Percentiles rank a stretch among this genome's conserved stretches.
These are phyloP conservation scores for Fraxinus ornus DNA, from an alignment of 305 asterid genomes.

Conservation along the genomic window DNA sequence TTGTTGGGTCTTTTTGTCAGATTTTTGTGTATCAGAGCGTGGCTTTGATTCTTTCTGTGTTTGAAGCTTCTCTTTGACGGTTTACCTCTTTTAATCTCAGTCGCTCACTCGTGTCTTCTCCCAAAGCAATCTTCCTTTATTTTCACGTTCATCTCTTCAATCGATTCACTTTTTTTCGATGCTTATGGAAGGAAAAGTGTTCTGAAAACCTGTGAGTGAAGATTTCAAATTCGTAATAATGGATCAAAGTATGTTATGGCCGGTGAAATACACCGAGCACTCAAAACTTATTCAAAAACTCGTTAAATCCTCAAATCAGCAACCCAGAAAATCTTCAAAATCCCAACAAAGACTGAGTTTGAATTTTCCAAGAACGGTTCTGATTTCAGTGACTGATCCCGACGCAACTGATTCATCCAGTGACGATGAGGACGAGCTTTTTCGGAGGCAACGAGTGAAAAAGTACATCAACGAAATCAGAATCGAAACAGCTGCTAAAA, in stretches of 20 bases:
- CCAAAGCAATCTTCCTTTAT: slow-evolving; percentile 35
- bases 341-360: not conserved
- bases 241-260: slow-evolving; percentile 43
- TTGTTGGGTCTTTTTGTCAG: slow-evolving; percentile 41
- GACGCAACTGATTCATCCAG: slow-evolving; percentile 66
- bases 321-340: slow-evolving; percentile 20
- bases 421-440: slow-evolving; percentile 52
- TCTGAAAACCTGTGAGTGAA: slow-evolving; percentile 8
- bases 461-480: slow-evolving; percentile 45
- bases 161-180: not conserved
- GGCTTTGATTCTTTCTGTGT: slow-evolving; percentile 27
- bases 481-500: slow-evolving; percentile 30
- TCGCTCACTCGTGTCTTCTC: slow-evolving; percentile 19
- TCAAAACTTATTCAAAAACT: slow-evolving; percentile 35
- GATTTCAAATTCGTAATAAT: slow-evolving; percentile 14
- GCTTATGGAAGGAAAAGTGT: not conserved
- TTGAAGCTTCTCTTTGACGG: slow-evolving; percentile 41
- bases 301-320: slow-evolving; percentile 27
- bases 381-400: slow-evolving; percentile 54
- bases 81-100: slow-evolving; percentile 19
- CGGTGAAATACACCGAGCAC: slow-evolving; percentile 59
- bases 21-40: slow-evolving; percentile 12
- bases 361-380: slow-evolving; percentile 37
- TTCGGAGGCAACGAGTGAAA: slow-evolving; percentile 44
- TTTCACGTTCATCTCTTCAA: not conserved